Base-by-base conservation (phyloP, 1,284 basidiomycete genomes). In the Puccinia coronata region DNA sequence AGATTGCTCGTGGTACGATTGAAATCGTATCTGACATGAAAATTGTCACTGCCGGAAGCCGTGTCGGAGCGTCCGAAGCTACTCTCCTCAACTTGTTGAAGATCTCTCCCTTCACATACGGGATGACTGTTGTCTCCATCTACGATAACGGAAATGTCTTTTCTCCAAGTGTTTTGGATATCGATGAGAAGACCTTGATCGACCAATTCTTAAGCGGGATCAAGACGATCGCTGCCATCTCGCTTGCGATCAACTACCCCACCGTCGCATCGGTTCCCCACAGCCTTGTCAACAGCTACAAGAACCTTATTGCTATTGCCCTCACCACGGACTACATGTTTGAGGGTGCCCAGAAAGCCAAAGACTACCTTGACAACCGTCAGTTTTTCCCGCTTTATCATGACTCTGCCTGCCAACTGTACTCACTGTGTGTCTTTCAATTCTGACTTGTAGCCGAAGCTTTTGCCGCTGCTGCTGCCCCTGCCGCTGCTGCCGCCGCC, bases 51-150 rank as follows among this genome's bases (percentile, higher is more conserved):
- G 93, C 91, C 82, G 96, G 96, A 84, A 92, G 39, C 41, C 70
- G 80, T 67, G 96, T 99, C 87, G 97, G 97, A 85, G 87, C 92
- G 28, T 99, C 96, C 88, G 96, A 99, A 89, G 96, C 97, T 82
- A 96, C 95, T 82, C 90, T 99, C 85, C 90, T 99, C 84, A 99
- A 99, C 93, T 97, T 99, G 97, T 88, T 99, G 87, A 96, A 96
- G 91, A 88, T 88, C 84, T 87, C 87, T 81, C 87, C 87, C 72
- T 85, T 85, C 83, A 98, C 96, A 82, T 98, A 97, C 90, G 96
- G 96, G 87, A 97, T 98, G 95, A 92, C 91, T 51, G 95, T 98
- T 83, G 91, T 94, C 79, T 71, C 67, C 88, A 95, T 98, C 87
- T 97, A 91, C 88, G 93, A 96, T 88, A 89, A 91, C 83, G 95